A percentile compares a stretch with the other conserved stretches of the same genome.
Conservation (phyloP, 2,329 filamentous ascomycete genomes). For the Talaromyces pinophilus region DNA sequence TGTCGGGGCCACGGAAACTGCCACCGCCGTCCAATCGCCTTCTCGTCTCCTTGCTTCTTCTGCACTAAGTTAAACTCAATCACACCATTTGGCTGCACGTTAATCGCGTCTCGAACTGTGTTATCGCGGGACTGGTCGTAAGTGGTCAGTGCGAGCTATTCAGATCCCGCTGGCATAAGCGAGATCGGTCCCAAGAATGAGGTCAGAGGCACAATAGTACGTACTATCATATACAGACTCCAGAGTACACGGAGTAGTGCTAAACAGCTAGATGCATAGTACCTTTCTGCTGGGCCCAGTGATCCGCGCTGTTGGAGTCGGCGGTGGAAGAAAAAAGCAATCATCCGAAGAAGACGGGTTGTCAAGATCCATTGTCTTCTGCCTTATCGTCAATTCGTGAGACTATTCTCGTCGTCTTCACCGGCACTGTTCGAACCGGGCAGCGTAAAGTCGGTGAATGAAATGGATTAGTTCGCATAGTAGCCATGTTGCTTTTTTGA, state of each 20-base stretch:
- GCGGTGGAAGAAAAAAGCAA: not conserved
- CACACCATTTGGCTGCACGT: not conserved
- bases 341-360: not conserved
- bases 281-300: not conserved
- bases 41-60: not conserved
- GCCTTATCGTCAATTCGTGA: not conserved
- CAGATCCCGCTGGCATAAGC: not conserved
- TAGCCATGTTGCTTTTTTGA: not conserved
- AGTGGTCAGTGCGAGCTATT: not conserved
- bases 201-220: not conserved
- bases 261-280: not conserved
- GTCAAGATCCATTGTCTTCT: not conserved
- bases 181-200: not conserved
- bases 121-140: not conserved
- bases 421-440: not conserved
- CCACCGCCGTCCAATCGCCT: not conserved
- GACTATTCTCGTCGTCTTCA: not conserved
- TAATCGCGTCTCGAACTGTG: not conserved
- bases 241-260: not conserved
- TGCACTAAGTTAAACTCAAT: not conserved
- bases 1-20: constrained; percentile 8
- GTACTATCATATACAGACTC: no score
- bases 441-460: not conserved
- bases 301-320: not conserved
- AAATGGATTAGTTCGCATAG: not conserved